phyloP scores from a whole-genome alignment of 192 early-diverging fungal genomes.

The Coemansia sp. region DNA sequence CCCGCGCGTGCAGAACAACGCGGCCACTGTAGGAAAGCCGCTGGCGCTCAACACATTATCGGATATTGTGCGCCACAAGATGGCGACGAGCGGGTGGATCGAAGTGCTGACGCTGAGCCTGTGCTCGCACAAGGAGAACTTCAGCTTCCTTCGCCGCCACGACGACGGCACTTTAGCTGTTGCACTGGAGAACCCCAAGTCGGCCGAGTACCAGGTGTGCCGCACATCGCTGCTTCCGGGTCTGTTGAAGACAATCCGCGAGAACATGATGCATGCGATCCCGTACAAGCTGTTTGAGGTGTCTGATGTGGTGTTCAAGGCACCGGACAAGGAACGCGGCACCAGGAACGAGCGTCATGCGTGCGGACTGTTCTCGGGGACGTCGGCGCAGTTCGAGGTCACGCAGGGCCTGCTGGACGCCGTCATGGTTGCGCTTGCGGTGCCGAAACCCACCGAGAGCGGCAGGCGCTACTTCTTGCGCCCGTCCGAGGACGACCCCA shows the following conservation, averaged over 20 bases:
- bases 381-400: slow-evolving; percentile 69
- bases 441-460: slow-evolving; percentile 5
- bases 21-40: slow-evolving; percentile 81
- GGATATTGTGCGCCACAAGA: slow-evolving; percentile 79
- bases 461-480: slow-evolving; percentile 39
- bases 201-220: slow-evolving; percentile 87
- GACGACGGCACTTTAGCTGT: slow-evolving; percentile 82
- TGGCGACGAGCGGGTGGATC: slow-evolving; percentile 89
- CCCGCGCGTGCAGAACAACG: slow-evolving; percentile 72
- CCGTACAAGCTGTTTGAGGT: slow-evolving; percentile 97
- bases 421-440: slow-evolving; percentile 75
- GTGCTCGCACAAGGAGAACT: slow-evolving; percentile 99
- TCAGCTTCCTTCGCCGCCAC: slow-evolving; percentile 75
- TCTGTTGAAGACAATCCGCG: slow-evolving; percentile 86
- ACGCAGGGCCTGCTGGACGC: slow-evolving; percentile 93
- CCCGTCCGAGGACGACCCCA: slow-evolving; percentile 57
- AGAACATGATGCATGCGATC: slow-evolving; percentile 82
- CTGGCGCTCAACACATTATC: slow-evolving; percentile 92
- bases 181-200: slow-evolving; percentile 88
- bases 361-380: slow-evolving; percentile 78
- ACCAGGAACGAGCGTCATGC: slow-evolving; percentile 87
- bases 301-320: slow-evolving; percentile 89
- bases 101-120: slow-evolving; percentile 92
- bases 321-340: slow-evolving; percentile 74
- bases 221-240: slow-evolving; percentile 91